Percentiles rank a stretch among this genome's conserved stretches.
phyloP scores from a whole-genome alignment of 192 early-diverging fungal genomes.

The Gigaspora rosea region DNA sequence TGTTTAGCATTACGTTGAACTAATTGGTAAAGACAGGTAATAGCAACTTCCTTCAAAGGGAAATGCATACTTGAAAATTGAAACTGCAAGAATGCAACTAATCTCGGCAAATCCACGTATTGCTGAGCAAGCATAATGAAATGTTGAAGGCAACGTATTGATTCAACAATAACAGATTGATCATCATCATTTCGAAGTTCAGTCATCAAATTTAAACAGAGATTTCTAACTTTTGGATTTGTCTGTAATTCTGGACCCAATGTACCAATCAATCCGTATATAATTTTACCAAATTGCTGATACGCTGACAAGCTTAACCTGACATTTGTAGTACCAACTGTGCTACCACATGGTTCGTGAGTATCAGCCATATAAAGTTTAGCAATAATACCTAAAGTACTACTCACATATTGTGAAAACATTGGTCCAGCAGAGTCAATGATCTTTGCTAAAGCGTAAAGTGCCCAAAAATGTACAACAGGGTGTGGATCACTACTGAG shows the following conservation, averaged over 20 bases:
- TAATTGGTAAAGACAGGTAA: constrained; percentile 86
- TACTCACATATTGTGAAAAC: constrained; percentile 88
- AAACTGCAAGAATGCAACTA: constrained; percentile 77
- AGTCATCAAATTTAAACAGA: constrained; percentile 78
- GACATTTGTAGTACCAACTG: constrained; percentile 62
- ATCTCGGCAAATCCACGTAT: constrained; percentile 60
- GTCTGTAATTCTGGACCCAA: constrained; percentile 89
- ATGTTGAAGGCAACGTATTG: constrained; percentile 84
- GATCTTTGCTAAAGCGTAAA: constrained; percentile 80
- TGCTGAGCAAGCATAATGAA: constrained; percentile 88
- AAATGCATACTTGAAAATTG: constrained; percentile 65
- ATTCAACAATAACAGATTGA: constrained; percentile 76
- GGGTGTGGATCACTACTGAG: constrained; percentile 92
- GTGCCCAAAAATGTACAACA: constrained; percentile 91
- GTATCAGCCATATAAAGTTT: constrained; percentile 87
- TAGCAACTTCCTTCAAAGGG: constrained; percentile 69
- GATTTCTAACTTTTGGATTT: constrained; percentile 69
- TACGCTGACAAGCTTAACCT: constrained; percentile 67
- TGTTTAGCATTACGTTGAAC: constrained; percentile 72
- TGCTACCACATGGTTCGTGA: constrained; percentile 73
- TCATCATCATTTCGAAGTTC: constrained; percentile 79
- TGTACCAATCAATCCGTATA: constrained; percentile 85
- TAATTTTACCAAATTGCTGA: constrained; percentile 80
- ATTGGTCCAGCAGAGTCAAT: constrained; percentile 88
- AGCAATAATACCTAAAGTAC: constrained; percentile 83